A percentile compares a stretch with the other conserved stretches of the same genome.
These are phyloP conservation scores for Plectosphaerella sp. DNA, from an alignment of 2,329 filamentous ascomycete genomes.

Conservation along the genomic window DNA sequence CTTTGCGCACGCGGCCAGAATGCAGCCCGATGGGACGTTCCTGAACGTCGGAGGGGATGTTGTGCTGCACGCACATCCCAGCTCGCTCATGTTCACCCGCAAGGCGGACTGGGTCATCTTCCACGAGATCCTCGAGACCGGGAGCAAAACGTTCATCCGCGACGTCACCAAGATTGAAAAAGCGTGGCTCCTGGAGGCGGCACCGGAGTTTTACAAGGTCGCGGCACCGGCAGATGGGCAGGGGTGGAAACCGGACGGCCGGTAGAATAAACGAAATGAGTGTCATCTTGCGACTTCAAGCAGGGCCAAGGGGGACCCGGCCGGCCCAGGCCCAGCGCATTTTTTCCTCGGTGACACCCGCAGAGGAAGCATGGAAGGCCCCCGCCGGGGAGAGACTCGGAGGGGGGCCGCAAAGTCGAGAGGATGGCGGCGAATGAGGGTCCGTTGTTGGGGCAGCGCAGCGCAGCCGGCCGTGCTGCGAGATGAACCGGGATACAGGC, in stretches of 20 bases:
- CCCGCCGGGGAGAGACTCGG: background rate
- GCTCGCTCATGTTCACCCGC: conserved; percentile 89
- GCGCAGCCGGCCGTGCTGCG: too few species aligned
- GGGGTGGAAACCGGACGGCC: background rate
- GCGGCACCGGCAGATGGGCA: conserved; percentile 16
- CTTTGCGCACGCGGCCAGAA: conserved; percentile 88
- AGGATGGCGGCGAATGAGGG: too few species aligned
- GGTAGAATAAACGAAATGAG: background rate
- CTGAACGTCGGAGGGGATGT: conserved; percentile 77
- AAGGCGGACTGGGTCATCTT: conserved; percentile 97
- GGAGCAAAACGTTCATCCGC: conserved; percentile 81
- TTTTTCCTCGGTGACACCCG: background rate
- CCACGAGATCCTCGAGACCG: conserved; percentile 86
- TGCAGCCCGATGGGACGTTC: conserved; percentile 91
- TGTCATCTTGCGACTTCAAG: conserved; percentile 1
- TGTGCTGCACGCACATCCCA: conserved; percentile 82
- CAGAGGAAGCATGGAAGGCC: background rate
- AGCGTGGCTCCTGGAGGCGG: conserved; percentile 87
- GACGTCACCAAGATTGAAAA: conserved; percentile 94
- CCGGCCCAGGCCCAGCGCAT: background rate
- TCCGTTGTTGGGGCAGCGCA: too few species aligned
- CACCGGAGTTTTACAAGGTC: conserved; percentile 74
- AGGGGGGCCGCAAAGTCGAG: too few species aligned
- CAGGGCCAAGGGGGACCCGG: conserved; percentile 3
- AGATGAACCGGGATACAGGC: too few species aligned